A percentile compares a stretch with the other conserved stretches of the same genome.
Conservation (phyloP, 2,329 filamentous ascomycete genomes). For the Talaromyces piceae region DNA sequence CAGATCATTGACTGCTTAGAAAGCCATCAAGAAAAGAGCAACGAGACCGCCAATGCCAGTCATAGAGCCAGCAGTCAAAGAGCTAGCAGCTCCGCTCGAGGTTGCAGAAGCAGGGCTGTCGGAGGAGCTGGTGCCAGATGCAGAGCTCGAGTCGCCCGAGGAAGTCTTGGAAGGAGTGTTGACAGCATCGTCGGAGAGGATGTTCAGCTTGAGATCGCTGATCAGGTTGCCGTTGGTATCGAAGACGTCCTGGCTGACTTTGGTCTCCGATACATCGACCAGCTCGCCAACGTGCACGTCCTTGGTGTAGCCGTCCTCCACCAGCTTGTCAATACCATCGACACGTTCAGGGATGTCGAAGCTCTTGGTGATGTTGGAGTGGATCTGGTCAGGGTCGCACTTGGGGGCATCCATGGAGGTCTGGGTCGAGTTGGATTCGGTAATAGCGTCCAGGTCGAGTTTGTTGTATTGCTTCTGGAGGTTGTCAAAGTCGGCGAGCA, state of each 20-base stretch:
- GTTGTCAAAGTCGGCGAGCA: slow-evolving; percentile 62
- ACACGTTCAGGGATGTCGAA: slow-evolving; percentile 70
- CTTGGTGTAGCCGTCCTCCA: slow-evolving; percentile 65
- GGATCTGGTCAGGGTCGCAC: slow-evolving; percentile 63
- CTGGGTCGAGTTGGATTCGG: slow-evolving; percentile 53
- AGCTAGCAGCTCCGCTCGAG: slow-evolving; percentile 10
- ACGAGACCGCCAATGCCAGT: slow-evolving; percentile 6
- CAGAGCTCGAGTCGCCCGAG: slow-evolving; percentile 10
- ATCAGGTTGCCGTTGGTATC: slow-evolving; percentile 51
- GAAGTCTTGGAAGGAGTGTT: slow-evolving; percentile 48
- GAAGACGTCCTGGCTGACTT: slow-evolving; percentile 52
- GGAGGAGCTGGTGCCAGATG: slow-evolving; percentile 12
- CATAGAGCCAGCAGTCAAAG: slow-evolving; percentile 7
- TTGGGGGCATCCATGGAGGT: slow-evolving; percentile 50
- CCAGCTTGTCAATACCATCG: slow-evolving; percentile 60
- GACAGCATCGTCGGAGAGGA: slow-evolving; percentile 44
- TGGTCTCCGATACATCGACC: slow-evolving; percentile 50
- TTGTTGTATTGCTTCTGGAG: slow-evolving; percentile 68
- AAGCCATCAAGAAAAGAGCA: slow-evolving; percentile 6
- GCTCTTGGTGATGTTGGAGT: slow-evolving; percentile 63
- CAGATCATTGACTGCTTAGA: background rate
- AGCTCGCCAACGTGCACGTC: slow-evolving; percentile 56
- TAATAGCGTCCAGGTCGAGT: slow-evolving; percentile 62
- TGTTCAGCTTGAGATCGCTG: slow-evolving; percentile 53
- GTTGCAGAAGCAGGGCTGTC: slow-evolving; percentile 15